Evolutionary conservation across 495 filamentous ascomycete genomes (phyloP).

Genomic region (Mytilinidion resinicola): DNA sequence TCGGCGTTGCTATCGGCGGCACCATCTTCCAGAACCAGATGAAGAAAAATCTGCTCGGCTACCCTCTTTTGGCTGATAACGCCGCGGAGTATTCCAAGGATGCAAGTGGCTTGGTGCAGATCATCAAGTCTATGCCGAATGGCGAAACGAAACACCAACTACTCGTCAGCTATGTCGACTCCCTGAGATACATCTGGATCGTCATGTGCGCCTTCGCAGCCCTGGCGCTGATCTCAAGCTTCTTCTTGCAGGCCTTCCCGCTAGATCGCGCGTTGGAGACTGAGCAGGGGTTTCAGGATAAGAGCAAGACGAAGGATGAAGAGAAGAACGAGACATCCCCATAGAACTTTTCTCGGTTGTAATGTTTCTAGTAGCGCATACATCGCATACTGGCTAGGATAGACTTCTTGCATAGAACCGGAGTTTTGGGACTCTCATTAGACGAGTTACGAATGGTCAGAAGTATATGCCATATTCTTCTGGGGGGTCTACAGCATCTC

Average conservation of each 20-base stretch:
- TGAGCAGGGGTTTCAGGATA: conserved; percentile 35
- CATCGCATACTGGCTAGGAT: no score
- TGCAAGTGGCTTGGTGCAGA: conserved; percentile 43
- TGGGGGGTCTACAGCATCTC: no score
- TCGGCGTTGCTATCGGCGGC: conserved; percentile 57
- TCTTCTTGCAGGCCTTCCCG: conserved; percentile 42
- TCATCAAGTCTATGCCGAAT: conserved; percentile 35
- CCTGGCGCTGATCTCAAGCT: conserved; percentile 45
- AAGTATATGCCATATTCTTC: no score
- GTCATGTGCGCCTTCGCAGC: conserved; percentile 46
- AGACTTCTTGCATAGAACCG: no score
- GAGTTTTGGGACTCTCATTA: no score
- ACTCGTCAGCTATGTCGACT: conserved; percentile 36
- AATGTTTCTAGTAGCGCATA: no score
- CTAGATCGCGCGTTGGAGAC: conserved; percentile 32
- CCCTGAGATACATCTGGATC: conserved; percentile 34
- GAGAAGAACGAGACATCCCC: not conserved
- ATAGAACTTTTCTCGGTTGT: no score
- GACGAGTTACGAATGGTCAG: no score
- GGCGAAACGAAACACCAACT: conserved; percentile 32
- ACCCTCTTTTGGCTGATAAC: conserved; percentile 29
- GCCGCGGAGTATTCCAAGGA: conserved; percentile 40
- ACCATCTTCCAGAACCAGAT: conserved; percentile 55
- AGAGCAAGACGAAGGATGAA: conserved; percentile 23
- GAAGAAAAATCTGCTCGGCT: conserved; percentile 38